Evolutionary conservation across 495 filamentous ascomycete species (phyloP), one percentile per base, ranked within the genome.

Genomic region (Hypoxylon trugodes): DNA sequence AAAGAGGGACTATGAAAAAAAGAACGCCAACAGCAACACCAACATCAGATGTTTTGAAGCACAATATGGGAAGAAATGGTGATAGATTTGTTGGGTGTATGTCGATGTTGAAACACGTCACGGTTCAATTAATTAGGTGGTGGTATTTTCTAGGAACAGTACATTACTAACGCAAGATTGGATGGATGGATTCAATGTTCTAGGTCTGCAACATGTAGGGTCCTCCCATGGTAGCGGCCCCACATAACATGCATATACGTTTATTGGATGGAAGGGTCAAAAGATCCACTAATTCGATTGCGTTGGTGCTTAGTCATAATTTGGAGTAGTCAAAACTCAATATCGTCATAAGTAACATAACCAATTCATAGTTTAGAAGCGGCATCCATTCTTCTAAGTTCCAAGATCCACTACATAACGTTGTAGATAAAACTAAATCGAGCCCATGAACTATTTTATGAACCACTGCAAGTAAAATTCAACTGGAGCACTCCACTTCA

Each of bases 21-120:
- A 36, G n/a, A n/a, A n/a, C n/a, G n/a, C n/a, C 16, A 30, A 46
- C 22, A 16, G 36, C 30, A 52, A 24, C 1, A 43, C 4, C n/a
- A 41, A 46, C 46, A 28, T 46, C 4, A 18, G 42, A 13, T 40
- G 13, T 2, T 10, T 41, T 5, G 25, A 55, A 46, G 32, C 24
- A 36, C 15, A 32, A 26, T 33, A 56, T 19, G 21, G 40, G 26
- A 53, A 25, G 16, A 37, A 38, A 28, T 42, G 41, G 28, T 54
- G 50, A 63, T 51, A 36, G 26, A 41, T 50, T 16, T 33, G 13
- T 15, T 24, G 4, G 13, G 2, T 40, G 56, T 25, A 47, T n/a
- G n/a, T n/a, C n/a, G 40, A 43, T 49, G 55, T 48, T 16, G 51
- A 66, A 66, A 66, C 63, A 66, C 63, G 63, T 66, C 57, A 61